Evolutionary conservation across 805 yeast species (phyloP).

Genomic region (Grigorovia yakushimaensis): DNA sequence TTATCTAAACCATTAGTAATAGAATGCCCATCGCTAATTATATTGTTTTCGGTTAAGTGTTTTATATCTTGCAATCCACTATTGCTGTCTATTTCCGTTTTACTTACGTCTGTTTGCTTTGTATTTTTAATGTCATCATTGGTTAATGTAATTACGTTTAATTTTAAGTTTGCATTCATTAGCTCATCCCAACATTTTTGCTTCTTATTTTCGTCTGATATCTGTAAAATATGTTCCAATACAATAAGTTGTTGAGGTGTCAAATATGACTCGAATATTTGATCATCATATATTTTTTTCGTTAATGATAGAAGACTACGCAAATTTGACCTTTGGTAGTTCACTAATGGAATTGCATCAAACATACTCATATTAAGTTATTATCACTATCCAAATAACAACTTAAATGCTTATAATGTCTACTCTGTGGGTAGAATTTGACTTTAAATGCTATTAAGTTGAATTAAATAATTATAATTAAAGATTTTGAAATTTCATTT

Average conservation of each 20-base stretch:
- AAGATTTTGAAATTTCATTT: background rate
- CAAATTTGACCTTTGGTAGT: slow-evolving; percentile 26
- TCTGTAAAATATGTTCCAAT: slow-evolving; percentile 36
- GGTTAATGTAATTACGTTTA: slow-evolving; percentile 15
- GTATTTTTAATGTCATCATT: slow-evolving; percentile 1
- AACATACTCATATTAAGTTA: background rate
- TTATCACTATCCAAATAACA: background rate
- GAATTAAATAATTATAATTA: background rate
- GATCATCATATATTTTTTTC: slow-evolving; percentile 29
- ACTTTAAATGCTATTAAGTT: no score
- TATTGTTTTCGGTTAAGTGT: background rate
- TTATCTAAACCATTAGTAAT: slow-evolving; percentile 1
- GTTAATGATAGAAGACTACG: slow-evolving; percentile 28
- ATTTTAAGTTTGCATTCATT: slow-evolving; percentile 26
- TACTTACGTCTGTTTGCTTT: no score
- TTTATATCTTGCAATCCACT: no score
- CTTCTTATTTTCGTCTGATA: slow-evolving; percentile 17
- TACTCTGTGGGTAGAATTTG: no score
- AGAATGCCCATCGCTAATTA: no score
- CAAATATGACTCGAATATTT: slow-evolving; percentile 39
- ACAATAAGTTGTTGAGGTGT: slow-evolving; percentile 49
- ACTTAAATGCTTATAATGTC: no score
- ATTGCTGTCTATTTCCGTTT: no score
- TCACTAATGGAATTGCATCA: slow-evolving; percentile 12
- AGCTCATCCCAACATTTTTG: slow-evolving; percentile 38